Evolutionary conservation across 2,329 filamentous ascomycete species (phyloP).

Genomic region (Alternaria solani): DNA sequence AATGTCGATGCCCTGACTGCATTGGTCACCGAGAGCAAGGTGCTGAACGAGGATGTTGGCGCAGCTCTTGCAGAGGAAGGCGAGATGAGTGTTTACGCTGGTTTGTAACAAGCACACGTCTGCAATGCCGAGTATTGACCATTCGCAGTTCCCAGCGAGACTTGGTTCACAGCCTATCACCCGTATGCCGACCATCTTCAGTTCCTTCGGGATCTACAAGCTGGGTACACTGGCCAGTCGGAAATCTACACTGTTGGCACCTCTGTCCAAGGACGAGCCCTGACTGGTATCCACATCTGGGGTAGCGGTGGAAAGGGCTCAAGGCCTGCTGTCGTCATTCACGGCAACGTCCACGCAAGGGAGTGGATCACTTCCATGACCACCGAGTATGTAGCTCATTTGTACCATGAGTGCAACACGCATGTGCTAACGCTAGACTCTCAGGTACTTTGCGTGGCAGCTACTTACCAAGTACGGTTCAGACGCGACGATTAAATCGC

Average conservation of each 20-base stretch:
- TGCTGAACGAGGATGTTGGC: conserved; percentile 48
- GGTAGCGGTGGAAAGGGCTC: conserved; percentile 48
- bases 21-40: conserved; percentile 35
- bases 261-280: conserved; percentile 42
- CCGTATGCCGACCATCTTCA: conserved; percentile 45
- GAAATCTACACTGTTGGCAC: conserved; percentile 46
- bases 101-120: conserved; percentile 21
- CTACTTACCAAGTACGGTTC: conserved; percentile 46
- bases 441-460: conserved; percentile 45
- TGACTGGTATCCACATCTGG: conserved; percentile 52
- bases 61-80: conserved; percentile 44
- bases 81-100: conserved; percentile 38
- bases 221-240: conserved; percentile 41
- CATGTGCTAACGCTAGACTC: background rate
- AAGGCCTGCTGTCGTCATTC: conserved; percentile 47
- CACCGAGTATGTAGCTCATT: conserved; percentile 20
- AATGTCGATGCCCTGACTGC: conserved; percentile 42
- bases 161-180: conserved; percentile 50
- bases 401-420: background rate
- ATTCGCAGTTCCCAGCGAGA: conserved; percentile 39
- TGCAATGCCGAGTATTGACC: conserved; percentile 7
- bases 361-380: conserved; percentile 50
- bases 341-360: conserved; percentile 47
- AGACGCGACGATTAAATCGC: conserved; percentile 42
- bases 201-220: conserved; percentile 46